These are phyloP conservation scores for Scleromitrula shiraiana DNA, from an alignment of 2,329 filamentous ascomycete species.

Conservation along the genomic window DNA sequence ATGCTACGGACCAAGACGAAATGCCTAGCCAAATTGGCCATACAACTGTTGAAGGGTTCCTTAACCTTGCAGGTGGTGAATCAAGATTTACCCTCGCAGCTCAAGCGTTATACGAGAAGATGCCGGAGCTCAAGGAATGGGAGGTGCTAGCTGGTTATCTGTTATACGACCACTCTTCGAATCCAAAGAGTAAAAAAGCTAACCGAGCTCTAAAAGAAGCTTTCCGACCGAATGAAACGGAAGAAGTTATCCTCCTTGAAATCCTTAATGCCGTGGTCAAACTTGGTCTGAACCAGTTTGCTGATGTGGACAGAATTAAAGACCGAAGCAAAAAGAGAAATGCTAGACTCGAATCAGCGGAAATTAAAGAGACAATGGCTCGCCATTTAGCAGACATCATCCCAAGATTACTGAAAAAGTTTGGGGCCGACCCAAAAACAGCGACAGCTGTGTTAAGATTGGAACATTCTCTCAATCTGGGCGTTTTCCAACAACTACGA, in stretches of 20 bases:
- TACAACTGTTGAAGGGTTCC: constrained; percentile 30
- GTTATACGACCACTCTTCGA: constrained; percentile 78
- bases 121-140: constrained; percentile 79
- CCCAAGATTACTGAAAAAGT: constrained; percentile 83
- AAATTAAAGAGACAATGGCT: constrained; percentile 71
- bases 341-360: constrained; percentile 52
- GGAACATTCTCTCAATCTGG: constrained; percentile 78
- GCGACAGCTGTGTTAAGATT: constrained; percentile 79
- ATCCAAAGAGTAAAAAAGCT: constrained; percentile 57
- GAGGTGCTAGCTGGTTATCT: constrained; percentile 83
- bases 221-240: constrained; percentile 34
- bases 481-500: constrained; percentile 79
- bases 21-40: constrained; percentile 41
- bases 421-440: constrained; percentile 79
- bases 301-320: constrained; percentile 55
- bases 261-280: constrained; percentile 79
- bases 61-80: constrained; percentile 60
- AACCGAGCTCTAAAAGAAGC: constrained; percentile 34
- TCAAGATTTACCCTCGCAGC: constrained; percentile 81
- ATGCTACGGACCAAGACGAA: constrained; percentile 57
- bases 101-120: constrained; percentile 74
- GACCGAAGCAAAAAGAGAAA: constrained; percentile 42
- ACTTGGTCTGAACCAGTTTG: constrained; percentile 56
- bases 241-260: constrained; percentile 81
- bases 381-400: constrained; percentile 71